These are phyloP conservation scores for Alternaria sp. DNA, from an alignment of 2,329 filamentous ascomycete species.

Conservation along the genomic window DNA sequence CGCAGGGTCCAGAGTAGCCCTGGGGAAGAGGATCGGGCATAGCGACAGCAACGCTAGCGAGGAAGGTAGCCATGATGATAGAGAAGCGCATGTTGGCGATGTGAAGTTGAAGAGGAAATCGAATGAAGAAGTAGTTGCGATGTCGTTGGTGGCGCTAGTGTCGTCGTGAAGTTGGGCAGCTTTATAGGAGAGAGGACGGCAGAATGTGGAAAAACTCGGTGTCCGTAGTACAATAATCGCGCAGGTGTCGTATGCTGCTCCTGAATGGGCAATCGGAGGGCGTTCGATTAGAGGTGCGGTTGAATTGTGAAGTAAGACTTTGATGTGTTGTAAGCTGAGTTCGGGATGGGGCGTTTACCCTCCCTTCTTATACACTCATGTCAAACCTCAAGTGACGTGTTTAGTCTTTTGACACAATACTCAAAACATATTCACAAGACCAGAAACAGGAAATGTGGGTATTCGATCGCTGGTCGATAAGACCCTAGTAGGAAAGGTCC, in stretches of 20 bases:
- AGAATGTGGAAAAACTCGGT: background rate
- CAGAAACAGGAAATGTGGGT: slow-evolving; percentile 10
- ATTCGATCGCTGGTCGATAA: slow-evolving; percentile 10
- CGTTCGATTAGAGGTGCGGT: background rate
- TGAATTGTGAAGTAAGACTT: background rate
- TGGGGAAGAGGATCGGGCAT: slow-evolving; percentile 34
- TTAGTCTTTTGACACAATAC: background rate
- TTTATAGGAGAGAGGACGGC: background rate
- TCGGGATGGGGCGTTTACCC: background rate
- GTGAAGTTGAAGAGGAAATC: background rate
- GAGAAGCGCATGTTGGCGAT: slow-evolving; percentile 22
- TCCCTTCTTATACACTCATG: background rate
- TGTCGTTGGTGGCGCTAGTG: background rate
- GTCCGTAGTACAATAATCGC: background rate
- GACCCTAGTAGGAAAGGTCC: background rate
- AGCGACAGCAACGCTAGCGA: slow-evolving; percentile 26
- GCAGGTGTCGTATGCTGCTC: background rate
- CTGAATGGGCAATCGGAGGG: background rate
- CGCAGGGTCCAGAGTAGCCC: slow-evolving; percentile 31
- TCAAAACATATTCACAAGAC: slow-evolving; percentile 13
- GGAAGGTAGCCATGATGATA: slow-evolving; percentile 23
- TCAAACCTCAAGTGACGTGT: background rate
- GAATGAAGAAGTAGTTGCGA: background rate
- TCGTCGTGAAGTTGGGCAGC: background rate
- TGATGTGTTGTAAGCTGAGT: background rate